These are phyloP conservation scores for Didymella lethalis DNA, from an alignment of 2,329 filamentous ascomycete species.

Conservation along the genomic window DNA sequence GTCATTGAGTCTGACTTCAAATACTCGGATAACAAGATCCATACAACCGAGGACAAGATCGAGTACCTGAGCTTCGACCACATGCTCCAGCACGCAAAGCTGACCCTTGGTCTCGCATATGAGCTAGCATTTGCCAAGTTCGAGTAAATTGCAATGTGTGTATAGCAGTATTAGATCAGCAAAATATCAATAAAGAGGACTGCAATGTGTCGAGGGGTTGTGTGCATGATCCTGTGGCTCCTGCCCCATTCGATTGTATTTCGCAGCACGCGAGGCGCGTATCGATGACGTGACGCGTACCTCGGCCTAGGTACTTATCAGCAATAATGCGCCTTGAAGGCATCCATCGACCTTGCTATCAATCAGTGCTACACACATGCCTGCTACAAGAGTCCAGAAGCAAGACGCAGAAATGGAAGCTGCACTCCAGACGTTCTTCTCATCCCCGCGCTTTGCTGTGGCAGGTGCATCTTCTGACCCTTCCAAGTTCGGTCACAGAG, in stretches of 20 bases:
- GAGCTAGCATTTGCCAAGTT: slow-evolving; percentile 83
- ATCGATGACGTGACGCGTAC: slow-evolving; percentile 32
- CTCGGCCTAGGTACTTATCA: slow-evolving; percentile 19
- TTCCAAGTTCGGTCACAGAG: slow-evolving; percentile 86
- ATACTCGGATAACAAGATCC: slow-evolving; percentile 70
- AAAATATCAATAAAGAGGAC: neutral
- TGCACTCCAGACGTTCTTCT: slow-evolving; percentile 80
- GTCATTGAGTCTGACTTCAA: slow-evolving; percentile 78
- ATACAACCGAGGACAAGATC: slow-evolving; percentile 73
- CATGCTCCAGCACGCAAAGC: slow-evolving; percentile 87
- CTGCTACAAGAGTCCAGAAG: slow-evolving; percentile 38
- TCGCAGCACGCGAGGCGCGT: slow-evolving; percentile 22
- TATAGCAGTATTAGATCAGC: neutral
- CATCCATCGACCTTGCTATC: neutral
- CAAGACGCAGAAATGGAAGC: slow-evolving; percentile 64
- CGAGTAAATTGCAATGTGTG: slow-evolving; percentile 39
- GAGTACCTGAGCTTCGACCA: slow-evolving; percentile 82
- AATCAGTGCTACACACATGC: slow-evolving; percentile 24
- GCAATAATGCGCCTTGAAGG: neutral
- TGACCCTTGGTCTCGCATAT: slow-evolving; percentile 84
- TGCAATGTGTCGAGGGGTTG: neutral
- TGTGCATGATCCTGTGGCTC: neutral
- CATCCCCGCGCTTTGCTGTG: slow-evolving; percentile 80
- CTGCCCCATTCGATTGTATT: neutral
- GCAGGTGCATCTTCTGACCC: slow-evolving; percentile 88